Base-by-base conservation (phyloP, 805 yeast genomes). In the Torulaspora maleeae region DNA sequence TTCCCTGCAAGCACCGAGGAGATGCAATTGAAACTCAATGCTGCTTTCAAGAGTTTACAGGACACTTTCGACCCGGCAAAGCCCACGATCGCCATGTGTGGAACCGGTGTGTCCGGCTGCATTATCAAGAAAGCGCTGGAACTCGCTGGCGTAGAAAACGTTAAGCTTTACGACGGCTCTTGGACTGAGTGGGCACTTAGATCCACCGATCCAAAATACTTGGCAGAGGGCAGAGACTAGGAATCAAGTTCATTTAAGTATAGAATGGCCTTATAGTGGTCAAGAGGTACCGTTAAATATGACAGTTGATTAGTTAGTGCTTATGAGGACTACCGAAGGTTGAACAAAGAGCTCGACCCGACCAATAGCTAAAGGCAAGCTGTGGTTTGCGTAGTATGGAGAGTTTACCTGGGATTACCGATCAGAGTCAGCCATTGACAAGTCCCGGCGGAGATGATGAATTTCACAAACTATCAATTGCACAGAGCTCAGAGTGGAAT, bases 71-170 rank as follows among this genome's bases (percentile, higher is more conserved):
- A 70, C 47, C 59, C 62, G 3, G 65, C 71, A 13, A 82, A 83
- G 57, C 90, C 87, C 10, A 79, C 86, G 15, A 79, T 93, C 40
- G 85, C 84, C 32, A 80, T 86, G 86, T 93, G 99, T 63, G 99
- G 98, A 24, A 83, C 97, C 0, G 99, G 98, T 37, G 97, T 93
- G 39, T 83, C 97, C 9, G 98, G 97, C 0, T 87, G 91, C 51
- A 80, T 93, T 33, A 74, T 91, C 37, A 83, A 86, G 64, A 70
- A 83, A 7, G 98, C 95, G 1, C 62, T 85, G 34, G 81, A 79
- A 45, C 58, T 68, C n/a, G 72, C 77, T 9, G 80, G 79, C 0
- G 68, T 71, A 25, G 63, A 69, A 33, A 60, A 71, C 15, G 69
- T 82, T 11, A 74, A 75, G 32, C 76, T 85, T 17, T 85, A 85